Evolutionary conservation across 1,284 basidiomycete species (phyloP), one percentile per base, ranked within the genome.

Genomic region (Fomitopsis betulina): DNA sequence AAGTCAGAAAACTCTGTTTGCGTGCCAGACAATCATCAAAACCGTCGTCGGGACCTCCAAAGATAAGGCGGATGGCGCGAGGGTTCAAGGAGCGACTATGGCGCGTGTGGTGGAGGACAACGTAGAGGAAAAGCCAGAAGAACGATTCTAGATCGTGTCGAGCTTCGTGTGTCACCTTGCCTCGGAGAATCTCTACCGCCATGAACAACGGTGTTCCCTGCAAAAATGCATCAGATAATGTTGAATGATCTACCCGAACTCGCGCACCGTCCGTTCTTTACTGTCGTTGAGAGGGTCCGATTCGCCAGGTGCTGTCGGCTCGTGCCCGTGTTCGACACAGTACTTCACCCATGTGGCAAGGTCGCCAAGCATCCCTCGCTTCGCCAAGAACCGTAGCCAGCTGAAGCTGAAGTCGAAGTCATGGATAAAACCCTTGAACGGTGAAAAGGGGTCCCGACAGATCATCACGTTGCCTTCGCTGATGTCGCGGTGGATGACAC

Each of bases 131-230:
- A 19, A 62, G 55, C 63, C 63, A 65, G 49, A 53, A 58, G 56
- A 59, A 61, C 1, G 60, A 65, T 25, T 65, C 63, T 2, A 65
- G 54, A 32, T 65, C 63, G 37, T 65, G 63, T 2, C 56, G 37
- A 4, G 32, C 42, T 10, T 43, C 38, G 19, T 65, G 61, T 1
- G 50, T 33, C 13, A 42, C 5, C 10, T 9, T 27, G 1, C 43
- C 39, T 38, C 19, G 13, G 7, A 54, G n/a, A 1, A 58, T 19
- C 19, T 54, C 42, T 13, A 58, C 17, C 10, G 61, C 55, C 40
- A 62, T 62, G 53, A 60, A 62, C 32, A 51, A 52, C 25, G 50
- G 51, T 3, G 62, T 64, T 6, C 58, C 63, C 59, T 39, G 25
- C n/a, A 21, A 21, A 13, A 38, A 8, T 2, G 7, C n/a, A 23